Evolutionary conservation across 768 basidiomycete species (phyloP), one percentile per base, ranked within the genome.

Genomic region (Fomitopsis pulvina): DNA sequence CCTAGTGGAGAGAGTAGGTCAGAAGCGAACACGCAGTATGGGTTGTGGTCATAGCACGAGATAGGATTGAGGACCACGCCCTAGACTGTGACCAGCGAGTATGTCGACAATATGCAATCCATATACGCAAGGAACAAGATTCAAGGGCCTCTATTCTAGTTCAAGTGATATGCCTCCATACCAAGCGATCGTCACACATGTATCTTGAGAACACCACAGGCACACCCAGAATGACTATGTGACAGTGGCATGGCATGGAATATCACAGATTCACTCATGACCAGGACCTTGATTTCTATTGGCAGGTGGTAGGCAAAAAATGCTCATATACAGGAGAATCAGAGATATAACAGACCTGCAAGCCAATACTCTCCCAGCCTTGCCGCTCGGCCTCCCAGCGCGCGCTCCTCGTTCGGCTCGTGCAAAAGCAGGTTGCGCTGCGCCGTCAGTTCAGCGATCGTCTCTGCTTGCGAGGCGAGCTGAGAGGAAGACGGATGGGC

Each of bases 311-410:
- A n/a, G n/a, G n/a, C n/a, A n/a, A n/a, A n/a, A n/a, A n/a, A n/a
- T n/a, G n/a, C 4, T 20, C 4, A 16, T 11, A 20, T 6, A n/a
- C 6, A 10, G 9, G 7, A 42, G 16, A 42, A 42, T 24, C 18
- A 27, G 26, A 21, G n/a, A 27, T 30, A 29, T n/a, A 22, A 40
- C 38, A 25, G 29, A 48, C 47, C 47, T 48, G 39, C 47, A 40
- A 46, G 45, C 47, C 45, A 48, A 75, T 79, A 48, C 86, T 69
- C 4, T 72, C 75, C 82, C 85, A 89, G 2, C 75, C 69, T 14
- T 78, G 77, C 57, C 75, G 73, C 62, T 88, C 85, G 1, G 77
- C 72, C 27, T 77, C 67, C 81, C 81, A 85, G 30, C 76, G 71
- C 68, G n/a, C 74, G 72, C 49, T 86, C 79, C 47, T 85, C 80